phyloP scores from a whole-genome alignment of 805 yeast species.

The Metschnikowia kofuensis region DNA sequence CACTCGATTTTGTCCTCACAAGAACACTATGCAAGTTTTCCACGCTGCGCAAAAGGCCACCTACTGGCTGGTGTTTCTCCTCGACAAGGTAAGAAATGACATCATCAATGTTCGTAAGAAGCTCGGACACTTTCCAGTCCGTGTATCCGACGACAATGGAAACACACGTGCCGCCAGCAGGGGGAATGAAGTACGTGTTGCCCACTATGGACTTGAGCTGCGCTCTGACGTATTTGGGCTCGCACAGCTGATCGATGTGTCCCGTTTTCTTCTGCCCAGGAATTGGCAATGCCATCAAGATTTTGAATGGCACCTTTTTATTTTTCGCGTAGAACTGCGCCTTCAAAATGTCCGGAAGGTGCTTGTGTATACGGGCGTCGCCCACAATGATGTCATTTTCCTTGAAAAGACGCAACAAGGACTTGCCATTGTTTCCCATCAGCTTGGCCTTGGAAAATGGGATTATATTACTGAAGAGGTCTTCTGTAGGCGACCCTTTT shows the following conservation, averaged over 20 bases:
- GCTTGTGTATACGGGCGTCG: conserved; percentile 64
- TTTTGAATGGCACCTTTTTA: conserved; percentile 64
- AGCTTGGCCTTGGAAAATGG: conserved; percentile 56
- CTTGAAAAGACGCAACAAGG: conserved; percentile 47
- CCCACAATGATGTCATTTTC: conserved; percentile 68
- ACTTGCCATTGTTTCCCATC: conserved; percentile 41
- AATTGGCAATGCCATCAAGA: conserved; percentile 53
- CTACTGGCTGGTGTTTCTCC: conserved; percentile 48
- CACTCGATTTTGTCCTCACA: conserved; percentile 65
- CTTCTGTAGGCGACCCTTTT: conserved; percentile 55
- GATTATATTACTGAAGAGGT: conserved; percentile 57
- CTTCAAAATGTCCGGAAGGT: conserved; percentile 58
- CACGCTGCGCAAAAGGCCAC: conserved; percentile 51
- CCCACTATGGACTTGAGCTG: conserved; percentile 65
- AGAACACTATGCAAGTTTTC: conserved; percentile 49
- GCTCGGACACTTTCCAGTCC: conserved; percentile 38
- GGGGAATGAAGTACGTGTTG: conserved; percentile 57
- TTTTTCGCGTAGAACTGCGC: conserved; percentile 59
- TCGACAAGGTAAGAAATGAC: conserved; percentile 48
- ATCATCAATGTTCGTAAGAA: conserved; percentile 52
- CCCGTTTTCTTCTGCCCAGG: conserved; percentile 39
- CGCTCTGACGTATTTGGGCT: conserved; percentile 57
- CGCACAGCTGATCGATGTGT: conserved; percentile 55
- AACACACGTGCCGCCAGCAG: conserved; percentile 60
- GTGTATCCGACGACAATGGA: conserved; percentile 59